Evolutionary conservation across 2,329 filamentous ascomycete species (phyloP).

Genomic region (Xylaria sp.): DNA sequence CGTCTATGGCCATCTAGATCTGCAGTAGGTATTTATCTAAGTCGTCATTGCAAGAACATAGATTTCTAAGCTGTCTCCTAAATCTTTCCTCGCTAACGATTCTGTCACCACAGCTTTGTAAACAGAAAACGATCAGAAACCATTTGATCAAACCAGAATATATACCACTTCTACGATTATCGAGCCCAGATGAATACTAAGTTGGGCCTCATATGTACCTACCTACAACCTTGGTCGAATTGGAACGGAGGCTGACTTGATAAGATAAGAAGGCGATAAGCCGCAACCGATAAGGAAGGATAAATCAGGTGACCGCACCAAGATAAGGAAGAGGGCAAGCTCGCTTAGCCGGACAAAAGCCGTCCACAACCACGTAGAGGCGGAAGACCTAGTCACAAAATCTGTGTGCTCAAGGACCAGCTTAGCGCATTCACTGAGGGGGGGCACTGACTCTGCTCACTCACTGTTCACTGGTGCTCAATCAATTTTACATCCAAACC

Average conservation of each 20-base stretch:
- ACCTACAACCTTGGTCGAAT: too few species aligned
- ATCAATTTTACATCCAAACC: slow-evolving; percentile 36
- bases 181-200: too few species aligned
- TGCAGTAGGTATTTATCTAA: too few species aligned
- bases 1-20: too few species aligned
- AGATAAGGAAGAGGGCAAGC: slow-evolving; percentile 34
- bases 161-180: too few species aligned
- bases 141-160: too few species aligned
- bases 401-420: slow-evolving; percentile 10
- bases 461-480: slow-evolving; percentile 2
- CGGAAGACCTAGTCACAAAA: slow-evolving; percentile 20
- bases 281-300: background rate
- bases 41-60: too few species aligned
- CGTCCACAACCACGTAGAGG: slow-evolving; percentile 27
- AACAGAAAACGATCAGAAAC: too few species aligned
- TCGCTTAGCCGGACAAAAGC: slow-evolving; percentile 41
- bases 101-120: too few species aligned
- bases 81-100: too few species aligned
- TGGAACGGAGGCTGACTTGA: background rate
- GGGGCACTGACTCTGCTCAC: background rate
- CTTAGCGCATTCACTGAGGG: slow-evolving; percentile 4
- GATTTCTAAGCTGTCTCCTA: too few species aligned
- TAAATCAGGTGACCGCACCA: slow-evolving; percentile 38
- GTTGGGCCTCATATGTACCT: too few species aligned
- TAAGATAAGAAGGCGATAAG: background rate